Evolutionary conservation across 148 eudicot genomes (phyloP).

Genomic region (Rhododendron ferrugineum): DNA sequence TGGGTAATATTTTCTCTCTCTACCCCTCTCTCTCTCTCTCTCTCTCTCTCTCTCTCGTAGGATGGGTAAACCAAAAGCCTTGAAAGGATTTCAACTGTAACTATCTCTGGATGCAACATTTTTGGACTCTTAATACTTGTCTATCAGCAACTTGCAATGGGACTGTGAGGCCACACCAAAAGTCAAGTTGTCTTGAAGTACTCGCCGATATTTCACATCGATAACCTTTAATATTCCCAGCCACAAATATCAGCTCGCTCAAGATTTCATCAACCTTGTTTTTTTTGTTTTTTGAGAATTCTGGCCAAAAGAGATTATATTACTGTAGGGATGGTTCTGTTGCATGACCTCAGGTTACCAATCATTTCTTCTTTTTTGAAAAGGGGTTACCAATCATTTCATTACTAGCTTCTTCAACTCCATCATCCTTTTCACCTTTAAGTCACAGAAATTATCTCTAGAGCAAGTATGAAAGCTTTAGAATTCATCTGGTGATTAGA

Average conservation of each 20-base stretch:
- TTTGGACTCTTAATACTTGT: background rate
- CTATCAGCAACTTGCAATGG: background rate
- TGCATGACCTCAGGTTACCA: background rate
- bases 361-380: too few species aligned
- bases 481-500: background rate
- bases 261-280: background rate
- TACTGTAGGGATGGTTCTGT: background rate
- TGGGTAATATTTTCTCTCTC: background rate
- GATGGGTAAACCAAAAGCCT: background rate
- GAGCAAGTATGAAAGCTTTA: background rate
- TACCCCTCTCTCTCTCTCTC: background rate
- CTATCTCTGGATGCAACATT: background rate
- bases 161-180: background rate
- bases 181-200: too few species aligned
- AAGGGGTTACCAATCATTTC: background rate
- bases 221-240: background rate
- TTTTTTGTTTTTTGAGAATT: background rate
- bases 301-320: background rate
- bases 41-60: background rate
- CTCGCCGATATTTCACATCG: background rate
- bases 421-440: background rate
- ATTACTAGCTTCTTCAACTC: background rate
- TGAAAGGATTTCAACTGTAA: background rate
- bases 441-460: background rate
- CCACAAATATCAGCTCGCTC: background rate